Percentiles rank a stretch among this genome's conserved stretches.
Evolutionary conservation across 78 protist genomes (phyloP).

Genomic region (Polysphondylium violaceum): DNA sequence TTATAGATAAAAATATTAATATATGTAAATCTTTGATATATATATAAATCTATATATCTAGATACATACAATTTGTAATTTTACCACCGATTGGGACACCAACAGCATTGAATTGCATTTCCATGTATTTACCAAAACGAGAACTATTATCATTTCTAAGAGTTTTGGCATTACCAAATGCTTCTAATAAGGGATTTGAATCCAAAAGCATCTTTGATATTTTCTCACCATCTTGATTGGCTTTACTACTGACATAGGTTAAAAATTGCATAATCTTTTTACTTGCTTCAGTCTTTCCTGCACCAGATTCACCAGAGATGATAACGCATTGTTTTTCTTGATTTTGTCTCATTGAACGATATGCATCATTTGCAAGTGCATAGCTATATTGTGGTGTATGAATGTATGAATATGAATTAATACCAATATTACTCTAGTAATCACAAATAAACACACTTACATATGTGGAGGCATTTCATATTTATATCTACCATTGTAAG

Average conservation of each 20-base stretch:
- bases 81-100: conserved; percentile 95
- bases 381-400: conserved; percentile 59
- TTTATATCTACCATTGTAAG: conserved; percentile 50
- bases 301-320: conserved; percentile 91
- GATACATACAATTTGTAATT: conserved; percentile 85
- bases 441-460: conserved; percentile 12
- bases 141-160: conserved; percentile 93
- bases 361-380: conserved; percentile 91
- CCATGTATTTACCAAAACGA: conserved; percentile 95
- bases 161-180: conserved; percentile 98
- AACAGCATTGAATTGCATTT: conserved; percentile 89
- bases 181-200: conserved; percentile 94
- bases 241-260: conserved; percentile 82
- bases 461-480: conserved; percentile 84
- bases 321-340: conserved; percentile 90
- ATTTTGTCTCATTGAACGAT: conserved; percentile 67
- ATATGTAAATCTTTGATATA: background rate
- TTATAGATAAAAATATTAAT: background rate
- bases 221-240: conserved; percentile 59
- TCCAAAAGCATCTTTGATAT: conserved; percentile 86
- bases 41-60: background rate
- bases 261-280: conserved; percentile 93
- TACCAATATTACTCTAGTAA: background rate
- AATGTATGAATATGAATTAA: background rate
- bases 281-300: conserved; percentile 86